Conservation (phyloP, 805 yeast species). For the Brettanomyces bruxellensis region DNA sequence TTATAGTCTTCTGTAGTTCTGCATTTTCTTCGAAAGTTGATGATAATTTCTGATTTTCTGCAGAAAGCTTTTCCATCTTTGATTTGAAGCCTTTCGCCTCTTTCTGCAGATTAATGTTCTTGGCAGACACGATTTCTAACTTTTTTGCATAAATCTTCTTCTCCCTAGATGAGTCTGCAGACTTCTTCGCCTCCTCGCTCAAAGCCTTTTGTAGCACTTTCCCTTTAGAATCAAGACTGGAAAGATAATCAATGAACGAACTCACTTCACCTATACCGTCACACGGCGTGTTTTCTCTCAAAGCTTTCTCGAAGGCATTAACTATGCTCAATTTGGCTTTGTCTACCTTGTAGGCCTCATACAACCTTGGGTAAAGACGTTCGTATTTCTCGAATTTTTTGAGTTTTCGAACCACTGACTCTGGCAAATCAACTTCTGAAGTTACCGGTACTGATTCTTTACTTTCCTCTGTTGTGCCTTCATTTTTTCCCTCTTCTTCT, state of each 20-base stretch:
- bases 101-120: background rate
- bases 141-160: conserved; percentile 4
- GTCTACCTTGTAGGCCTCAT: conserved; percentile 80
- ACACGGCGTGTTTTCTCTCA: conserved; percentile 76
- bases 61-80: conserved; percentile 5
- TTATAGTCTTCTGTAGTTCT: no score
- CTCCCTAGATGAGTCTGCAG: conserved; percentile 10
- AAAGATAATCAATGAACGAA: conserved; percentile 58
- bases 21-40: no score
- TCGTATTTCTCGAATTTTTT: conserved; percentile 80
- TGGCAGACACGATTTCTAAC: conserved; percentile 5
- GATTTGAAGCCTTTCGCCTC: conserved; percentile 1
- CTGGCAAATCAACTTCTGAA: conserved; percentile 35
- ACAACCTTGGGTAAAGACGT: conserved; percentile 75
- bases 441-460: background rate
- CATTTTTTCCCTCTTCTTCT: background rate
- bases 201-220: conserved; percentile 59
- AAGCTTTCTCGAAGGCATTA: conserved; percentile 52
- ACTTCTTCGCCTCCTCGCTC: conserved; percentile 31
- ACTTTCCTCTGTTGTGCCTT: no score
- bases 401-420: conserved; percentile 51
- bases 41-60: conserved; percentile 7
- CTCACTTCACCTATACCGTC: conserved; percentile 66
- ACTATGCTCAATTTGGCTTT: conserved; percentile 58
- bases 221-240: conserved; percentile 51